Percentiles rank a stretch among this genome's conserved stretches.
Evolutionary conservation across 441 rosid genomes (phyloP).

Genomic region (Monsonia emarginata): DNA sequence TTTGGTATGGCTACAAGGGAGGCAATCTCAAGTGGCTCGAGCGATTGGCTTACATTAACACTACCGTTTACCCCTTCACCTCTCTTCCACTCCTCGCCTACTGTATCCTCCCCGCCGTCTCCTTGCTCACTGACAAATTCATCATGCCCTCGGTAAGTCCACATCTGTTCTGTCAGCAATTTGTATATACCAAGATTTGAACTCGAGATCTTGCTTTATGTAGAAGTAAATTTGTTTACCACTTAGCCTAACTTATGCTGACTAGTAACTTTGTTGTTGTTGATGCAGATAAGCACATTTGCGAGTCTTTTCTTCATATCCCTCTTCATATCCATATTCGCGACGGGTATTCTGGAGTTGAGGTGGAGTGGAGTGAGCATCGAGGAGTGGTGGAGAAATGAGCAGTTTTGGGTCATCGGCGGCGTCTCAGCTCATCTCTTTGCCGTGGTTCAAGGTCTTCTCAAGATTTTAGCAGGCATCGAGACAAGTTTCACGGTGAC

Average conservation of each 20-base stretch:
- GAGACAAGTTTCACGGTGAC: slow-evolving; percentile 95
- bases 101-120: slow-evolving; percentile 90
- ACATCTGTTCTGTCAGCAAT: no score
- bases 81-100: slow-evolving; percentile 85
- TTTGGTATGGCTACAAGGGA: slow-evolving; percentile 73
- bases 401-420: slow-evolving; percentile 98
- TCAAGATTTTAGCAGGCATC: slow-evolving; percentile 86
- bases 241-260: no score
- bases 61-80: slow-evolving; percentile 85
- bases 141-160: slow-evolving; percentile 89
- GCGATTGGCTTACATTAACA: slow-evolving; percentile 82
- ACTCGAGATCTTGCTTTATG: no score
- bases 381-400: slow-evolving; percentile 99
- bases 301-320: slow-evolving; percentile 97
- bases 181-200: no score
- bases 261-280: slow-evolving; percentile 6
- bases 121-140: slow-evolving; percentile 88
- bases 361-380: slow-evolving; percentile 99
- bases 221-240: no score
- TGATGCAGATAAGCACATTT: slow-evolving; percentile 80
- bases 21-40: slow-evolving; percentile 89
- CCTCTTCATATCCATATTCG: slow-evolving; percentile 94
- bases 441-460: slow-evolving; percentile 91
- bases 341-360: slow-evolving; percentile 95
- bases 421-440: slow-evolving; percentile 93